A percentile compares a stretch with the other conserved stretches of the same genome.
These are phyloP conservation scores for Paralagenidium karlingii DNA, from an alignment of 352 stramenopile genomes.

Conservation along the genomic window DNA sequence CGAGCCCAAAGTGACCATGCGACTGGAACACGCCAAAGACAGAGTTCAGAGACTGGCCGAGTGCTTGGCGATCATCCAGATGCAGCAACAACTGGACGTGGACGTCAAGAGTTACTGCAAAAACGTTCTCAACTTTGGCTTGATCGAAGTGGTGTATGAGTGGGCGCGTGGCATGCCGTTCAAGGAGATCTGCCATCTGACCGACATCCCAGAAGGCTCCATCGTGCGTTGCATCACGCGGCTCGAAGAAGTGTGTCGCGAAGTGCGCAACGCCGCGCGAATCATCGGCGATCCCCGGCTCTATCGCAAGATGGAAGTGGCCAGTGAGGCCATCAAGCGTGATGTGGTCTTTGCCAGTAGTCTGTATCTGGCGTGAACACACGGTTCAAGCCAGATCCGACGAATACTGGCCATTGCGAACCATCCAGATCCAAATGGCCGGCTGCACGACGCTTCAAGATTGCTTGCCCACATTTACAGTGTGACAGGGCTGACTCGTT, in stretches of 20 bases:
- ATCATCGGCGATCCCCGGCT: conserved; percentile 92
- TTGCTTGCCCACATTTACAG: too few species aligned
- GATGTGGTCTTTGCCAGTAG: conserved; percentile 97
- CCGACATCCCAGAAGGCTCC: conserved; percentile 94
- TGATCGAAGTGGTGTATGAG: conserved; percentile 94
- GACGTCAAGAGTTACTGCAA: conserved; percentile 88
- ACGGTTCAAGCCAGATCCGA: too few species aligned
- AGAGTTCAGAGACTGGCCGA: conserved; percentile 80
- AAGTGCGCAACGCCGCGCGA: conserved; percentile 93
- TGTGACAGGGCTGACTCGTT: too few species aligned
- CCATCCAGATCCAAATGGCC: too few species aligned
- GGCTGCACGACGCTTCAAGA: too few species aligned
- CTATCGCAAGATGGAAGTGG: conserved; percentile 96
- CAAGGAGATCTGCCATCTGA: conserved; percentile 92
- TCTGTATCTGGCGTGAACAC: conserved; percentile 90
- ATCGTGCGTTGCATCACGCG: conserved; percentile 97
- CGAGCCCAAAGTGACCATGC: conserved; percentile 55
- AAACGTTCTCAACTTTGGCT: conserved; percentile 90
- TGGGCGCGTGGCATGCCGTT: conserved; percentile 97
- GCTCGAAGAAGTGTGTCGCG: conserved; percentile 95
- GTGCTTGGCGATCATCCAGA: conserved; percentile 66
- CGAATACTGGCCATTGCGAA: too few species aligned
- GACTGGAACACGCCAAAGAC: conserved; percentile 65
- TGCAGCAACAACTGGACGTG: conserved; percentile 75
- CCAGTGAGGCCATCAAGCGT: conserved; percentile 93